Percentiles rank a stretch among this genome's conserved stretches.
Conservation (phyloP, 345 rosid species). For the Turritis glabra region DNA sequence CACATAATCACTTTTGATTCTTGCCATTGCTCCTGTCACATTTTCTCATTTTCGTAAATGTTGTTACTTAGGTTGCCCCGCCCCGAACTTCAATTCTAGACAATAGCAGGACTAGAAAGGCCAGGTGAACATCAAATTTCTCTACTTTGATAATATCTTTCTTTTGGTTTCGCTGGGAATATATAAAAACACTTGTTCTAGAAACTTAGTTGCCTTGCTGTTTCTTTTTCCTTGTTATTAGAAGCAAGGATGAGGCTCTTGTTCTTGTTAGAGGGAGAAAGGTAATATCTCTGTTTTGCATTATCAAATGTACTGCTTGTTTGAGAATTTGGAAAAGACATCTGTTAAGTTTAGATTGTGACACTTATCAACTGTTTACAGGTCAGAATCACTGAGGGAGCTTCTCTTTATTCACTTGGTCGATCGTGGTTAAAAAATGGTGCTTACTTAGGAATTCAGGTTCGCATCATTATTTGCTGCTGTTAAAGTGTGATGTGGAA, state of each 20-base stretch:
- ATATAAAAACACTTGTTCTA: background rate
- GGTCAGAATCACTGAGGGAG: slow-evolving; percentile 72
- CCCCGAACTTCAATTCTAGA: slow-evolving; percentile 56
- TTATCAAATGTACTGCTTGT: slow-evolving; percentile 3
- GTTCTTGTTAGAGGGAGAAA: slow-evolving; percentile 64
- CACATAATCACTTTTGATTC: background rate
- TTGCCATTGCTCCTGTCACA: slow-evolving; percentile 9
- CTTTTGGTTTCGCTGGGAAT: background rate
- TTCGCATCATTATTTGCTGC: slow-evolving; percentile 30
- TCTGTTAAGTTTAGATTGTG: background rate
- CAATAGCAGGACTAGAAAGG: slow-evolving; percentile 52
- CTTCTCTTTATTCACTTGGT: slow-evolving; percentile 80
- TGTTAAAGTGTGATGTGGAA: slow-evolving; percentile 16
- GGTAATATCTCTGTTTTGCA: slow-evolving; percentile 43
- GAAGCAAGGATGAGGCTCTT: slow-evolving; percentile 50
- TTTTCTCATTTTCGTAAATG: slow-evolving; percentile 17
- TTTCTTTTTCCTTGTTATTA: slow-evolving; percentile 42
- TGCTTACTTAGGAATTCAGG: slow-evolving; percentile 67
- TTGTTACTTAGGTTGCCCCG: slow-evolving; percentile 50
- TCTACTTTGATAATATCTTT: background rate
- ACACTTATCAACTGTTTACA: slow-evolving; percentile 38
- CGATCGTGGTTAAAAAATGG: slow-evolving; percentile 97
- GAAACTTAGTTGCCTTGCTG: slow-evolving; percentile 19
- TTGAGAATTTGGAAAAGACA: slow-evolving; percentile 6
- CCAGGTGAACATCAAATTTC: slow-evolving; percentile 48